Percentiles rank a stretch among this genome's conserved stretches.
These are phyloP conservation scores for Cardamine resedifolia DNA, from an alignment of 345 rosid species.

Conservation along the genomic window DNA sequence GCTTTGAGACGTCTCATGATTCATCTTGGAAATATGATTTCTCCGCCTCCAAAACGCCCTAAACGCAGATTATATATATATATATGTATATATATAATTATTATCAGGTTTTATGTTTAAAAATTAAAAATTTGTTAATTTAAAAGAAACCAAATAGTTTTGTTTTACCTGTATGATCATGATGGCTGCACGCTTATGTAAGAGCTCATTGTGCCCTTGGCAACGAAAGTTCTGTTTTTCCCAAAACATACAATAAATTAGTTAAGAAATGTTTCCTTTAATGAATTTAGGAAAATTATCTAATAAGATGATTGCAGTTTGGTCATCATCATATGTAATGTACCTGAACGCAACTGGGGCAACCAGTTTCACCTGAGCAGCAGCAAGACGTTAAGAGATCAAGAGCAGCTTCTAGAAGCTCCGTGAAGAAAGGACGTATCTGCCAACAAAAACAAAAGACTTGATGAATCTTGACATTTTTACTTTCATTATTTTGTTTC, in stretches of 20 bases:
- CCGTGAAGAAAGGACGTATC: conserved; percentile 73
- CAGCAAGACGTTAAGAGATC: conserved; percentile 65
- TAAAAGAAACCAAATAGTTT: not conserved
- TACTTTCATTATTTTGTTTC: not conserved
- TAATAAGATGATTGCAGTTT: not conserved
- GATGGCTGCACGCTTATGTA: conserved; percentile 80
- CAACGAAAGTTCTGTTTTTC: conserved; percentile 60
- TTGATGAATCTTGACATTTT: not conserved
- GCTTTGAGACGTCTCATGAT: not conserved
- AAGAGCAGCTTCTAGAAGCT: conserved; percentile 68
- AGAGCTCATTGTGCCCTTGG: conserved; percentile 69
- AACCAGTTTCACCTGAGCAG: conserved; percentile 65
- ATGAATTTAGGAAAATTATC: not conserved
- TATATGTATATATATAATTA: too few species aligned
- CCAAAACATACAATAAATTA: not conserved
- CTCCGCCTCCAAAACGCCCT: conserved; percentile 76
- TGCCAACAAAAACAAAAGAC: conserved; percentile 11
- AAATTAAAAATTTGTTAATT: not conserved
- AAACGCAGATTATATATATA: conserved; percentile 22
- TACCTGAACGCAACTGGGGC: conserved; percentile 88
- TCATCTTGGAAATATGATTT: conserved; percentile 43
- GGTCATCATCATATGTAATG: not conserved
- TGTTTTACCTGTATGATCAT: conserved; percentile 61
- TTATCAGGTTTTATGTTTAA: not conserved
- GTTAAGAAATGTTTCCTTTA: not conserved